Percentiles rank a stretch among this genome's conserved stretches.
These are phyloP conservation scores for Schwanniomyces vanrijiae DNA, from an alignment of 805 yeast species.

Conservation along the genomic window DNA sequence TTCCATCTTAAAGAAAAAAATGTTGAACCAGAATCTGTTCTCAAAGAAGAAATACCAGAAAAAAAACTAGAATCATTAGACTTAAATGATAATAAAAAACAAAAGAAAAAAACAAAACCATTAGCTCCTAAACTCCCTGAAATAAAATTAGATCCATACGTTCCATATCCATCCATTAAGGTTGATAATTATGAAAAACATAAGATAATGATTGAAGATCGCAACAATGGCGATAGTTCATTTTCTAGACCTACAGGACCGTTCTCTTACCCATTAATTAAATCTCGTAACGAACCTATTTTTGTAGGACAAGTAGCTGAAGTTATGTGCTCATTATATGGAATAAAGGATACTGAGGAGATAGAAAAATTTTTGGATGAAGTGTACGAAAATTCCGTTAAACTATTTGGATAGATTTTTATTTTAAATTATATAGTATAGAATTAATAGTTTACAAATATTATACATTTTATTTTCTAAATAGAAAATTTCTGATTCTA, in stretches of 20 bases:
- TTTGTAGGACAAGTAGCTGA: constrained; percentile 77
- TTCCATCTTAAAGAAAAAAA: constrained; percentile 1
- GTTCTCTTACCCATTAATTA: constrained; percentile 53
- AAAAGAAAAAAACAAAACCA: constrained; percentile 16
- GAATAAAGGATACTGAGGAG: constrained; percentile 24
- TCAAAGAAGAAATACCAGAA: constrained; percentile 2
- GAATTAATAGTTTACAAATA: background rate
- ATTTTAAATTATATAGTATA: background rate
- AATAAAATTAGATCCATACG: constrained; percentile 43
- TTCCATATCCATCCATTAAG: constrained; percentile 66
- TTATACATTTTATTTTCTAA: background rate
- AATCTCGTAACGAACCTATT: constrained; percentile 92
- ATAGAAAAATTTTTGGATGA: constrained; percentile 32
- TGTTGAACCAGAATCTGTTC: background rate
- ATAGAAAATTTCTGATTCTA: background rate
- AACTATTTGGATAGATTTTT: constrained; percentile 19
- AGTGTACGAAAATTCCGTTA: constrained; percentile 35
- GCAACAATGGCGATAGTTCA: constrained; percentile 5
- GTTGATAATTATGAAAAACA: constrained; percentile 56
- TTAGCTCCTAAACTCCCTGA: constrained; percentile 12
- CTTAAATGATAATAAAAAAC: constrained; percentile 1
- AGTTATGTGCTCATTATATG: constrained; percentile 33
- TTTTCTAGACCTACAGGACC: constrained; percentile 18
- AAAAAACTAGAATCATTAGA: constrained; percentile 6
- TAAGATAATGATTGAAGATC: constrained; percentile 11